phyloP scores from a whole-genome alignment of 345 rosid genomes.

The Aquilaria malaccensis region DNA sequence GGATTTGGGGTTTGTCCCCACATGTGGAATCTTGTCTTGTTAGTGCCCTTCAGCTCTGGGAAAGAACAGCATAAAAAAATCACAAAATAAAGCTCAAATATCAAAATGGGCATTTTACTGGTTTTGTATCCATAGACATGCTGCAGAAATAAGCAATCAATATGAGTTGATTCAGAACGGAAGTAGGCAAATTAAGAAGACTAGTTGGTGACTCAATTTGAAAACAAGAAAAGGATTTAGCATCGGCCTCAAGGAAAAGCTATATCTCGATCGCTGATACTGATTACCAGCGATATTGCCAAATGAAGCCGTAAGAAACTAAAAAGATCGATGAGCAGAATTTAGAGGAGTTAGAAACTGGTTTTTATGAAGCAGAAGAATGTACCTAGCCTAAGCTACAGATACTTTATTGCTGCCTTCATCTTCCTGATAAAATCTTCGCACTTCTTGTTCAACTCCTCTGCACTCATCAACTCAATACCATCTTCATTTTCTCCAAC shows the following conservation, averaged over 20 bases:
- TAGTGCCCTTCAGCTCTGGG: neutral
- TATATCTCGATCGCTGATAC: no score
- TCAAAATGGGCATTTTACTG: no score
- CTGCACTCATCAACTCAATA: neutral
- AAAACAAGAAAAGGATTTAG: no score
- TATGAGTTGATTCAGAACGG: no score
- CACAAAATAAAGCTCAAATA: neutral
- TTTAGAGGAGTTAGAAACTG: neutral
- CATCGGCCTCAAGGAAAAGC: no score
- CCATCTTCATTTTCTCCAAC: neutral
- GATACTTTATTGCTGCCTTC: constrained; percentile 30
- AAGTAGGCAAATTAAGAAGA: no score
- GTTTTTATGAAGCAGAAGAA: constrained; percentile 10
- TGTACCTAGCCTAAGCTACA: constrained; percentile 14
- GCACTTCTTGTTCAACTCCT: constrained; percentile 38
- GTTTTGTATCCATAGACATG: no score
- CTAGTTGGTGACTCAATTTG: no score
- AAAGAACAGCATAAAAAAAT: neutral
- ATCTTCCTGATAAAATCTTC: constrained; percentile 64
- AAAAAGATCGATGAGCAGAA: neutral
- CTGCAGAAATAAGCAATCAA: no score
- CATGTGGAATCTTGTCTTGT: neutral
- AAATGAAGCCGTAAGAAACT: no score
- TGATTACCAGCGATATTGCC: no score
- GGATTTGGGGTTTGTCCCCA: neutral